Evolutionary conservation across 148 eudicot species (phyloP).

Genomic region (Rhododendron griersonianum): DNA sequence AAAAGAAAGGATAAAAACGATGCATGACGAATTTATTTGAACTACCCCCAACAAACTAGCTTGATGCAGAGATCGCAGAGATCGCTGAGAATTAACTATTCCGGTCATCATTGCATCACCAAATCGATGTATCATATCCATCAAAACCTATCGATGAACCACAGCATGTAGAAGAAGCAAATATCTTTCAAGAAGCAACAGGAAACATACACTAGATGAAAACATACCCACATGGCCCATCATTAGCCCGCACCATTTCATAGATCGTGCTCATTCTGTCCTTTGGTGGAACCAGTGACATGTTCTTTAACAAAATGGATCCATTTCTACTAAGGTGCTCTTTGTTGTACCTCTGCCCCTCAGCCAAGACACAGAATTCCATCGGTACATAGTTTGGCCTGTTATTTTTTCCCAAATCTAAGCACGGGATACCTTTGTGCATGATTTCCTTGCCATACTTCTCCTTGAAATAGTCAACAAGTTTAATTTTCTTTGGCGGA

Average conservation of each 20-base stretch:
- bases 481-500: slow-evolving; percentile 18
- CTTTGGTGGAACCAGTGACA: slow-evolving; percentile 41
- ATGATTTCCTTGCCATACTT: slow-evolving; percentile 33
- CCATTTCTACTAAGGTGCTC: slow-evolving; percentile 35
- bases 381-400: slow-evolving; percentile 51
- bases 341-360: slow-evolving; percentile 65
- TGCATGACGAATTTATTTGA: neutral
- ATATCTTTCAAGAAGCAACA: neutral
- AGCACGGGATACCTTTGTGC: slow-evolving; percentile 42
- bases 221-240: slow-evolving; percentile 63
- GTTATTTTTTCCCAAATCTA: slow-evolving; percentile 43
- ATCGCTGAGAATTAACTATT: neutral
- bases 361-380: slow-evolving; percentile 63
- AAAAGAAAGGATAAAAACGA: neutral
- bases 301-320: slow-evolving; percentile 27
- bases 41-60: neutral
- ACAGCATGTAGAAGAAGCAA: neutral
- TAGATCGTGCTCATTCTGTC: slow-evolving; percentile 40
- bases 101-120: neutral
- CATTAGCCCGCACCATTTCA: slow-evolving; percentile 43
- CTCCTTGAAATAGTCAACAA: slow-evolving; percentile 51
- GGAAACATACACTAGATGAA: neutral
- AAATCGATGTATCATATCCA: neutral
- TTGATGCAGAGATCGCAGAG: neutral
- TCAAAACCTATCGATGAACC: neutral